Conservation (phyloP, 257 asterid species). For the Linaria vulgaris region DNA sequence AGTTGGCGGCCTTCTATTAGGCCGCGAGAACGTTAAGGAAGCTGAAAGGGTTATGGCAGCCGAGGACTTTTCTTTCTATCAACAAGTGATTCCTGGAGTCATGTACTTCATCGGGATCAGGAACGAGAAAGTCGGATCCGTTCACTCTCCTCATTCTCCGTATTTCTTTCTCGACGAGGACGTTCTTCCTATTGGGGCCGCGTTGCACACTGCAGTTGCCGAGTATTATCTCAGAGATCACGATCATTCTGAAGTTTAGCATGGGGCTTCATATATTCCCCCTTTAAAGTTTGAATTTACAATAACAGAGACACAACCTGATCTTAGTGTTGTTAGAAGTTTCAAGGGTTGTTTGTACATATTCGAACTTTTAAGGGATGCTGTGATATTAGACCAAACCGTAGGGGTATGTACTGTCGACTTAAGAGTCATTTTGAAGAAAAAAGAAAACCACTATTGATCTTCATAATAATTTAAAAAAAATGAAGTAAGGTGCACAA, state of each 20-base stretch:
- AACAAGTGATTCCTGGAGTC: constrained; percentile 68
- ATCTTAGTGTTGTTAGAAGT: too few relatives aligned
- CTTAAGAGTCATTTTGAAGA: too few relatives aligned
- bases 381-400: too few relatives aligned
- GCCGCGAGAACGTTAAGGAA: constrained; percentile 45
- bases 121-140: constrained; percentile 59
- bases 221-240: constrained; percentile 38
- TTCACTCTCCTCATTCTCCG: constrained; percentile 74
- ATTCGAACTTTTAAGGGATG: too few relatives aligned
- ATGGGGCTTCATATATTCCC: too few relatives aligned
- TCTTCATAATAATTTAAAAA: too few relatives aligned
- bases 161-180: constrained; percentile 77
- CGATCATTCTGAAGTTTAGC: not conserved
- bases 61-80: constrained; percentile 83
- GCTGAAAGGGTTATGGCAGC: constrained; percentile 68
- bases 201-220: constrained; percentile 41
- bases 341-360: too few relatives aligned
- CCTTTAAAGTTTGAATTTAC: too few relatives aligned
- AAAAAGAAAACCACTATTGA: too few relatives aligned
- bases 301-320: too few relatives aligned
- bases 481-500: too few relatives aligned
- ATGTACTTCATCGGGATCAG: constrained; percentile 61
- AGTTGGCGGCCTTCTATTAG: constrained; percentile 61
- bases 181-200: constrained; percentile 75
- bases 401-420: too few relatives aligned